phyloP scores from a whole-genome alignment of 2,329 filamentous ascomycete genomes.

The Aureobasidium leucospermi region DNA sequence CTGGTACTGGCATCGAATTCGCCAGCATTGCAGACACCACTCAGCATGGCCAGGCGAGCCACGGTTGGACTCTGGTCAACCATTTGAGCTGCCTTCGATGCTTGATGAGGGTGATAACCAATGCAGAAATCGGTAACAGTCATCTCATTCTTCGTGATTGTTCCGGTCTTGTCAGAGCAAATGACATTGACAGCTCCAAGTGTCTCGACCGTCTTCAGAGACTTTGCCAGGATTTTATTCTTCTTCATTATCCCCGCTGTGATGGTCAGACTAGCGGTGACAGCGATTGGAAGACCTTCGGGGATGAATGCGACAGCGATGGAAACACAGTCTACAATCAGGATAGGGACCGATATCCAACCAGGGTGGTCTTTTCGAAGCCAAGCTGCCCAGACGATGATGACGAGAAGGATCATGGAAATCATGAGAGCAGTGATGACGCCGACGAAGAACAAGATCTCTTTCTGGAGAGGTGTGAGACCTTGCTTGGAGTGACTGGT shows the following conservation, averaged over 20 bases:
- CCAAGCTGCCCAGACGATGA: conserved; percentile 64
- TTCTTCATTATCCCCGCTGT: conserved; percentile 69
- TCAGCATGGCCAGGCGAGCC: conserved; percentile 52
- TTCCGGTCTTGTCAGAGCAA: conserved; percentile 72
- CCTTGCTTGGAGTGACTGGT: conserved; percentile 62
- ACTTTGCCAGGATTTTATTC: conserved; percentile 73
- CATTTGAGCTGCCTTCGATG: conserved; percentile 42
- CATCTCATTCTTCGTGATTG: conserved; percentile 66
- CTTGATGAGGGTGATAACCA: conserved; percentile 43
- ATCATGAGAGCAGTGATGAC: conserved; percentile 64
- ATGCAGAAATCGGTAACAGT: conserved; percentile 61
- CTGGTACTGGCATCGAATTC: conserved; percentile 63
- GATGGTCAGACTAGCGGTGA: conserved; percentile 63
- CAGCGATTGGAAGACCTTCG: conserved; percentile 63
- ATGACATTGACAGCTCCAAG: conserved; percentile 66
- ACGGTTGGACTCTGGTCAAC: conserved; percentile 35
- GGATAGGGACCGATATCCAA: conserved; percentile 64
- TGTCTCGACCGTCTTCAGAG: conserved; percentile 70
- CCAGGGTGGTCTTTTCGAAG: conserved; percentile 57
- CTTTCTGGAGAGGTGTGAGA: conserved; percentile 62
- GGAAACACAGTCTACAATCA: conserved; percentile 61
- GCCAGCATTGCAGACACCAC: conserved; percentile 65
- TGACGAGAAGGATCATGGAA: conserved; percentile 55
- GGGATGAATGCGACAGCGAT: conserved; percentile 71
- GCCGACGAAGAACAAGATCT: conserved; percentile 64